phyloP scores from a whole-genome alignment of 139 green algal genomes.

The Limnomonas spitsbergensis region DNA sequence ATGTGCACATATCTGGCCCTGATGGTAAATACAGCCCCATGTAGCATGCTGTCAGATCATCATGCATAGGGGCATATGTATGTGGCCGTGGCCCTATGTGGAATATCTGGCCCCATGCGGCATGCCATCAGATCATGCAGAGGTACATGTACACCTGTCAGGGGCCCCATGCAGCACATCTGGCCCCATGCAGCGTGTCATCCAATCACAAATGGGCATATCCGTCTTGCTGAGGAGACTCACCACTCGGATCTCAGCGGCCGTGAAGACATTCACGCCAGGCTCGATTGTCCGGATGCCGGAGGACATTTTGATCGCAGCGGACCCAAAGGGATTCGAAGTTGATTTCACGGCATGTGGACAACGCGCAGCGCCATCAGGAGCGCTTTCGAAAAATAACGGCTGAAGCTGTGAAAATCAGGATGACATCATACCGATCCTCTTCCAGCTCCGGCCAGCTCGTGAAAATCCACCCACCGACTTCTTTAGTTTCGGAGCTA shows the following conservation, averaged over 20 bases:
- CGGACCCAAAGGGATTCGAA: too few species aligned
- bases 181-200: neutral
- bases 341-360: too few species aligned
- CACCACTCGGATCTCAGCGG: constrained; percentile 71
- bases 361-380: too few species aligned
- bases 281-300: constrained; percentile 49
- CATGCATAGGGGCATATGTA: neutral
- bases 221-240: constrained; percentile 7
- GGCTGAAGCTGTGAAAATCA: too few species aligned
- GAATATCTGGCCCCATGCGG: neutral
- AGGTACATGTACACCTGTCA: neutral
- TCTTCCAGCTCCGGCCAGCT: too few species aligned
- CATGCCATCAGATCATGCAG: neutral
- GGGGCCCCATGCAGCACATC: neutral
- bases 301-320: neutral
- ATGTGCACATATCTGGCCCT: too few species aligned
- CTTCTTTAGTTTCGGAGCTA: too few species aligned
- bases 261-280: constrained; percentile 60
- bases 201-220: neutral
- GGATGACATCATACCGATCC: too few species aligned
- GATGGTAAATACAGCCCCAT: too few species aligned
- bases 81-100: neutral
- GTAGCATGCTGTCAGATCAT: neutral
- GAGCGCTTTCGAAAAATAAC: too few species aligned
- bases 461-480: too few species aligned